Evolutionary conservation across 2,329 filamentous ascomycete genomes (phyloP).

Genomic region (Fusarium sp.): DNA sequence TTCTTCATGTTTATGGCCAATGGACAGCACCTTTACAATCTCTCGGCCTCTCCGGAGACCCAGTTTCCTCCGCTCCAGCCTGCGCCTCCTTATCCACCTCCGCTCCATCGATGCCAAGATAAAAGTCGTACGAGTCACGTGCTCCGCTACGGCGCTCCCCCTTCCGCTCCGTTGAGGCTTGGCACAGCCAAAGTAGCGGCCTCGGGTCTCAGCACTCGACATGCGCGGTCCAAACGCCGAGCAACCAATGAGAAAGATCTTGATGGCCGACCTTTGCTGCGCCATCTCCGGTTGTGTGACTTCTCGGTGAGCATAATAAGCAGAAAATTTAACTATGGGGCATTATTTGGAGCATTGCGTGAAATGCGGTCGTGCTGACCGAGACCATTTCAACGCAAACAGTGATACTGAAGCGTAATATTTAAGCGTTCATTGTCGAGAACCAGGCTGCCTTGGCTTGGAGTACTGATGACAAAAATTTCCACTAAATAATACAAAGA

Average conservation of each 20-base stretch:
- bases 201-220: constrained; percentile 8
- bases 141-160: constrained; percentile 31
- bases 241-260: not conserved
- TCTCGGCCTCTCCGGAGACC: constrained; percentile 7
- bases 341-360: not conserved
- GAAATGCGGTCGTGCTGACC: not conserved
- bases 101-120: constrained; percentile 7
- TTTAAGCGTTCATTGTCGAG: not conserved
- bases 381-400: not conserved
- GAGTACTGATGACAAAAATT: not conserved
- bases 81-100: constrained; percentile 10
- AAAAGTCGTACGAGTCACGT: constrained; percentile 37
- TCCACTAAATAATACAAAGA: not conserved
- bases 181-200: constrained; percentile 21
- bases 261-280: not conserved
- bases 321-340: not conserved
- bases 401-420: not conserved
- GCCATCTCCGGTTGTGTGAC: not conserved
- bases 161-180: constrained; percentile 27
- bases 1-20: not conserved
- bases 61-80: not conserved
- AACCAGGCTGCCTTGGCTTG: not conserved
- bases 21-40: not conserved
- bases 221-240: constrained; percentile 10
- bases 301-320: not conserved